phyloP scores from a whole-genome alignment of 345 rosid genomes.

The Sonneratia caseolaris region DNA sequence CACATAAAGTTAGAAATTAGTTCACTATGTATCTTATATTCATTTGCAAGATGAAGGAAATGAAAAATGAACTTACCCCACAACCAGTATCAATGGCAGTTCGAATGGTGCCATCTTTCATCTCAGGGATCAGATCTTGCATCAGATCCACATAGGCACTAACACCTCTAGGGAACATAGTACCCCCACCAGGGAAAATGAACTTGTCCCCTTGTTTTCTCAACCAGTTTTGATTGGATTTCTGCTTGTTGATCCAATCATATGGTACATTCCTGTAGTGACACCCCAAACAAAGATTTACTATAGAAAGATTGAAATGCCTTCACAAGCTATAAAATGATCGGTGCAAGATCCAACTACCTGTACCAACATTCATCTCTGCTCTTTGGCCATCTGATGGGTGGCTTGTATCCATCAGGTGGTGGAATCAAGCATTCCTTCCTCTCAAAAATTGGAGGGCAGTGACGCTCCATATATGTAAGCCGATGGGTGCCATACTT shows the following conservation, averaged over 20 bases:
- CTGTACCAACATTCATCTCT: constrained; percentile 92
- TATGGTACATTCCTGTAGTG: constrained; percentile 86
- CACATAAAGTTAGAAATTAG: background rate
- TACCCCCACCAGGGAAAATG: constrained; percentile 94
- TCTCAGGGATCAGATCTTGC: constrained; percentile 91
- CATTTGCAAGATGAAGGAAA: background rate
- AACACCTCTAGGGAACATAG: constrained; percentile 96
- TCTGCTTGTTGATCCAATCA: constrained; percentile 94
- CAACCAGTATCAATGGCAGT: constrained; percentile 98
- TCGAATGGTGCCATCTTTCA: constrained; percentile 82
- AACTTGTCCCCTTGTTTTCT: constrained; percentile 88
- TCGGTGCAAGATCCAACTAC: constrained; percentile 25
- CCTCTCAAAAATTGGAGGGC: constrained; percentile 80
- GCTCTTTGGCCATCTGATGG: constrained; percentile 95
- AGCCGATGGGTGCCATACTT: constrained; percentile 80
- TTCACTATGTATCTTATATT: background rate
- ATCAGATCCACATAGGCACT: constrained; percentile 87
- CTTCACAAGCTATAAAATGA: background rate
- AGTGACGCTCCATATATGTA: constrained; percentile 91
- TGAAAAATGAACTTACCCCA: constrained; percentile 46
- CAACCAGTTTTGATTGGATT: constrained; percentile 95
- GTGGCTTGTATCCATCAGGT: constrained; percentile 91
- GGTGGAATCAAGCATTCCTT: constrained; percentile 92
- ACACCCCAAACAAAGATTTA: constrained; percentile 9
- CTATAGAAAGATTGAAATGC: background rate